Base-by-base conservation (phyloP, 495 filamentous ascomycete species). In the Hypoxylon fragiforme region DNA sequence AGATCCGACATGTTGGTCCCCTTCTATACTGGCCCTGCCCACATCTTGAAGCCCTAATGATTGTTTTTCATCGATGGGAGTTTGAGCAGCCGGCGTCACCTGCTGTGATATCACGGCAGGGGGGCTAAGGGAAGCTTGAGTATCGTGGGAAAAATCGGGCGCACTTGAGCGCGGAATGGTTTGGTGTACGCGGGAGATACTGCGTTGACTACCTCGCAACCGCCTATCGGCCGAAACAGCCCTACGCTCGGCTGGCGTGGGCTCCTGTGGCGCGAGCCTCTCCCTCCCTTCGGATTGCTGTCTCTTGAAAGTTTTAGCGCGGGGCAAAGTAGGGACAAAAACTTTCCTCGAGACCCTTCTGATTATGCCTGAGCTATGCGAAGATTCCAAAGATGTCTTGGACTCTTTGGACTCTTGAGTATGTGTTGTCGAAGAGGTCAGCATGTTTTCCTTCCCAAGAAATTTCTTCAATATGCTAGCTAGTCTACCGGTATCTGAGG, bases 231-330 rank as follows among this genome's bases (percentile, higher is more conserved):
- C 81, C 3, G 91, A 95, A 16, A 84, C 75, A 18, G 89, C 81
- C 57, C 92, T 83, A 57, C 87, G 82, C 63, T 91, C 88, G 15
- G 82, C 80, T 16, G 70, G 48, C 44, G 77, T 77, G 8, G 81
- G 79, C 5, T 83, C 73, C 20, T 81, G 70, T 19, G 88, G 84
- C 40, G 84, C 77, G 19, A 95, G 76, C 50, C 80, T 84, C 57
- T 91, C 84, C 55, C 89, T 78, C 50, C 77, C 78, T 68, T 96
- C 92, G 18, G 88, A 90, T 62, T 86, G 82, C 63, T 91, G 90
- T 61, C 91, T 80, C 68, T 85, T 87, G 70, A 92, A 90, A 3
- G 88, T 91, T 43, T 83, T 78, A 8, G 84, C 73, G 46, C 89
- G 80, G 26, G 91, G 89, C 31, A 95, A 73, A 12, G 85, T 86